Evolutionary conservation across 2,329 filamentous ascomycete genomes (phyloP), one percentile per base, ranked within the genome.

Genomic region (Paecilomyces niveus): DNA sequence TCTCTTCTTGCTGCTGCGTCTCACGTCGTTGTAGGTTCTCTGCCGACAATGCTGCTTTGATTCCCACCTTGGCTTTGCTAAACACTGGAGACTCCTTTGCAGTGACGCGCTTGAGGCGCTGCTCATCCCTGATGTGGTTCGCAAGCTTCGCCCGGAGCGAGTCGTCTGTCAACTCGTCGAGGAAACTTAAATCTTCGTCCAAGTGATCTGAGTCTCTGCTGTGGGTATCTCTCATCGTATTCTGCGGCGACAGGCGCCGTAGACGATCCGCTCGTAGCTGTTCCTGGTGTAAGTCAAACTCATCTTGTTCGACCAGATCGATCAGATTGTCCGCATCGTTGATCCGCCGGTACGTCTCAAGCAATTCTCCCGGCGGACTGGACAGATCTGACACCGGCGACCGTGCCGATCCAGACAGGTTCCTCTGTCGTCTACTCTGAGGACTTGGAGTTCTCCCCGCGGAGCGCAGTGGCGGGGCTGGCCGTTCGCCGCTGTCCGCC

Each of bases 301-400:
- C 70, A 15, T 73, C 71, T 53, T 74, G 65, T 11, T 64, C 63
- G 15, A 72, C 75, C 18, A 68, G 63, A 53, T 74, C 71, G 3
- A 68, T 68, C 49, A 76, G 56, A 51, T 70, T 67, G 32, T 72
- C 70, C 39, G 71, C 74, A 51, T 75, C 72, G 18, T 73, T 68
- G 56, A 76, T 76, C 59, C 68, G 67, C 54, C 67, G 67, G 60
- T 79, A 78, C 4, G 68, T 64, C 53, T 78, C 75, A 10, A 64
- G 64, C 8, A 75, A 59, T 54, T 74, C 76, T 29, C 66, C 66
- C 15, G 74, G 75, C 1, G 76, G 74, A 50, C 72, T 76, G 3
- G 72, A 72, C 18, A 63, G 60, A 45, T 68, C 63, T 10, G 65
- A 73, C 13, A 69, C 65, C 1, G 74, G 72, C 10, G 72, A 76